Evolutionary conservation across 495 filamentous ascomycete species (phyloP).

Genomic region (Podospora pseudoanserina): DNA sequence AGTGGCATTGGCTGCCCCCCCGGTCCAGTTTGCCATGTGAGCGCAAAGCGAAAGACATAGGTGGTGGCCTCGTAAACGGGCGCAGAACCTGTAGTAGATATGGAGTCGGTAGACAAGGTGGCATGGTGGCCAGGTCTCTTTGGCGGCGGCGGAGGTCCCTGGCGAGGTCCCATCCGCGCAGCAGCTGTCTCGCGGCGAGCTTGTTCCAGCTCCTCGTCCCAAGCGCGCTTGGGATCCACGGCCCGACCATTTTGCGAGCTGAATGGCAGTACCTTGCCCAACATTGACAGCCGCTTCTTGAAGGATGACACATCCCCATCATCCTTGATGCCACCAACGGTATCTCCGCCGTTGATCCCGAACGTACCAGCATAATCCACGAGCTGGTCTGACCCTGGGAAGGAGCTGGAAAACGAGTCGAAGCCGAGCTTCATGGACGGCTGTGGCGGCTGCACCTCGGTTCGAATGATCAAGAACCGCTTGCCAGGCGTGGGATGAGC

Average conservation of each 20-base stretch:
- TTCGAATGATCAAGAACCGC: slow-evolving; percentile 85
- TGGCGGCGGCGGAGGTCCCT: slow-evolving; percentile 33
- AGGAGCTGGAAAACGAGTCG: slow-evolving; percentile 33
- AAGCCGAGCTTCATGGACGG: slow-evolving; percentile 43
- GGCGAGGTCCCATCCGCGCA: slow-evolving; percentile 13
- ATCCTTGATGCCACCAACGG: slow-evolving; percentile 2
- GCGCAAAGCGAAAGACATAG: slow-evolving; percentile 46
- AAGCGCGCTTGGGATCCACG: slow-evolving; percentile 24
- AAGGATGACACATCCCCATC: slow-evolving; percentile 22
- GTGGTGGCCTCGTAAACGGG: slow-evolving; percentile 42
- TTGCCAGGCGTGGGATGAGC: slow-evolving; percentile 88
- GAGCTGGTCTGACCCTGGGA: slow-evolving; percentile 9
- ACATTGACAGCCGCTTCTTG: slow-evolving; percentile 66
- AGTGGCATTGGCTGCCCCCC: slow-evolving; percentile 25
- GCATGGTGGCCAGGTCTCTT: slow-evolving; percentile 20
- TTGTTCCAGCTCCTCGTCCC: slow-evolving; percentile 42
- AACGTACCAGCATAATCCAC: slow-evolving; percentile 19
- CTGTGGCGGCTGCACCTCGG: slow-evolving; percentile 62
- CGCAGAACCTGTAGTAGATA: slow-evolving; percentile 41
- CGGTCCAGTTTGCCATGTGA: slow-evolving; percentile 31
- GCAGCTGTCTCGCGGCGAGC: slow-evolving; percentile 44
- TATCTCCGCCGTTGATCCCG: slow-evolving; percentile 3
- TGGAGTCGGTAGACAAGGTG: slow-evolving; percentile 35
- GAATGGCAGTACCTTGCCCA: slow-evolving; percentile 66
- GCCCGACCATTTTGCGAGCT: slow-evolving; percentile 22